Conservation (phyloP, 768 basidiomycete genomes). For the Lentinula boryana region DNA sequence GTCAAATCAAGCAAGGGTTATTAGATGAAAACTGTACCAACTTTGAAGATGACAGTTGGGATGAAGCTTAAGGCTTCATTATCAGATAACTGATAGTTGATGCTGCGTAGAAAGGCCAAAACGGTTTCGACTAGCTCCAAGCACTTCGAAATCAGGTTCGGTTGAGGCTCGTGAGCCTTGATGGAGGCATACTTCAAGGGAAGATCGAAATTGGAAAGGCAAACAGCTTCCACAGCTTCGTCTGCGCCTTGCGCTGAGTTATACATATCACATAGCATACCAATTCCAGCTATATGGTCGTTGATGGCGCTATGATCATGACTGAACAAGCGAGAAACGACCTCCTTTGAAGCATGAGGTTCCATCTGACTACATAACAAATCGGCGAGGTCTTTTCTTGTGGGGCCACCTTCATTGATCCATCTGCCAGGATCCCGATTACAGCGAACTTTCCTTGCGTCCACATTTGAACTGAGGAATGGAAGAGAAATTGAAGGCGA, state of each 20-base stretch:
- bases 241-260: constrained; percentile 48
- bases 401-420: constrained; percentile 82
- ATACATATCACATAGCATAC: constrained; percentile 72
- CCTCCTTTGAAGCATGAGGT: constrained; percentile 66
- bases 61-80: constrained; percentile 84
- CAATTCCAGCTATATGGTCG: constrained; percentile 79
- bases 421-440: constrained; percentile 75
- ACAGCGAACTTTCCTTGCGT: constrained; percentile 60
- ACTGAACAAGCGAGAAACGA: constrained; percentile 80
- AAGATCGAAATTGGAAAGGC: constrained; percentile 86
- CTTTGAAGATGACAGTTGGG: constrained; percentile 87
- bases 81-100: constrained; percentile 78
- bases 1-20: neutral
- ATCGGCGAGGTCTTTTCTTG: constrained; percentile 83
- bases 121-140: constrained; percentile 82
- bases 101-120: constrained; percentile 64
- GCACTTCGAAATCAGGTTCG: constrained; percentile 82
- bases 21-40: constrained; percentile 20
- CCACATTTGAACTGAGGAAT: constrained; percentile 50
- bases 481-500: constrained; percentile 28
- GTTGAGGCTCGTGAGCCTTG: constrained; percentile 84
- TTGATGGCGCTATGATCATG: constrained; percentile 94
- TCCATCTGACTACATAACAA: constrained; percentile 91
- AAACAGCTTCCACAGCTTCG: constrained; percentile 53
- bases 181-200: constrained; percentile 92